Evolutionary conservation across 306 rosid species (phyloP).

Genomic region (Gleditsia sinensis): DNA sequence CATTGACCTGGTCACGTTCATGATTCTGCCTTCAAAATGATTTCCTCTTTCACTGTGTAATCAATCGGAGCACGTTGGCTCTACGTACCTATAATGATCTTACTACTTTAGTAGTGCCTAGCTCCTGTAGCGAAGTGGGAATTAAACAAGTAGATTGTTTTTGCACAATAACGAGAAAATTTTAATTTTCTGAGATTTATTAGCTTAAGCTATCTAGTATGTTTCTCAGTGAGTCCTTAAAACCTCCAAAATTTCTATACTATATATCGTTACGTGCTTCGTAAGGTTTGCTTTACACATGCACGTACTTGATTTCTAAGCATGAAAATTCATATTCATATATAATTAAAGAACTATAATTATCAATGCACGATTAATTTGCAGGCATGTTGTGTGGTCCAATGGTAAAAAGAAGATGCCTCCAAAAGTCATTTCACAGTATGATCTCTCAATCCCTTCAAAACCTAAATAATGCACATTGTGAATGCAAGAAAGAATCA

Average conservation of each 20-base stretch:
- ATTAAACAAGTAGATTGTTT: constrained; percentile 31
- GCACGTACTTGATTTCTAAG: no score
- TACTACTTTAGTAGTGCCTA: constrained; percentile 20
- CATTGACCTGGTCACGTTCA: neutral
- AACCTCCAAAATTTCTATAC: neutral
- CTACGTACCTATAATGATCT: constrained; percentile 9
- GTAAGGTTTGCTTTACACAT: no score
- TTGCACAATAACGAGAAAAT: constrained; percentile 10
- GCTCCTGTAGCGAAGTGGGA: constrained; percentile 9
- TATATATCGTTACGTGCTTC: no score
- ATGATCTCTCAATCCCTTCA: no score
- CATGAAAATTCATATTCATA: no score
- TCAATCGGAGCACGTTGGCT: constrained; percentile 31
- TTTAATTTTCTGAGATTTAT: constrained; percentile 5
- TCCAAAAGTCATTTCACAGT: neutral
- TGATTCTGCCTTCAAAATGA: neutral
- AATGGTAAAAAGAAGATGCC: neutral
- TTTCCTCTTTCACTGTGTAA: constrained; percentile 15
- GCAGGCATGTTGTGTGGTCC: neutral
- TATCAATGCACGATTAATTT: no score
- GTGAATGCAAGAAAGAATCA: constrained; percentile 16
- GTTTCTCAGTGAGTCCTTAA: neutral
- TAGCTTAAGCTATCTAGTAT: neutral
- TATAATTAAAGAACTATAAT: no score
- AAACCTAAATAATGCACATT: neutral